A percentile compares a stretch with the other conserved stretches of the same genome.
These are phyloP conservation scores for Mariannaea elegans DNA, from an alignment of 2,329 filamentous ascomycete species.

Conservation along the genomic window DNA sequence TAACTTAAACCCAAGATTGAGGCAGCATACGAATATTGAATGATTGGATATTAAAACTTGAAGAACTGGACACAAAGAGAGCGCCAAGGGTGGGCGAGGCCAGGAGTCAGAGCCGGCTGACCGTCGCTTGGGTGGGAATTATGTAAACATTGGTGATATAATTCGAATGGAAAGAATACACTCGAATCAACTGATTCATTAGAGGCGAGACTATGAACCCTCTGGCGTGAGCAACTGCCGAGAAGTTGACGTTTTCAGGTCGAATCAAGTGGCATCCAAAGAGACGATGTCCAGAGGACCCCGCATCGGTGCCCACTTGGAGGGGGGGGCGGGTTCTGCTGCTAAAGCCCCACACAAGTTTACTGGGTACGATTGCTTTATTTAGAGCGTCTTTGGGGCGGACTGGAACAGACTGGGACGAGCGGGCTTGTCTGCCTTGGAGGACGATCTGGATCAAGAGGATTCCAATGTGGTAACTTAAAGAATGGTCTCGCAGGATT, in stretches of 20 bases:
- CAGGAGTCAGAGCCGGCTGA: neutral
- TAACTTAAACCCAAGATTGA: conserved; percentile 6
- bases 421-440: neutral
- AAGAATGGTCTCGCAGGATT: neutral
- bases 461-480: neutral
- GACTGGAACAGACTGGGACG: neutral
- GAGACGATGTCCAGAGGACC: conserved; percentile 7
- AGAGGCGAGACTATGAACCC: neutral
- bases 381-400: conserved; percentile 5
- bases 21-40: neutral
- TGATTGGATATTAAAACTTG: neutral
- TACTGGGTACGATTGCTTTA: conserved; percentile 11
- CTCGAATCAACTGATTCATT: neutral
- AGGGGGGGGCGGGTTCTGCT: conserved; percentile 5
- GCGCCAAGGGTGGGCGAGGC: too few species aligned
- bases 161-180: too few species aligned
- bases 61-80: neutral
- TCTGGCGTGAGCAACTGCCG: neutral
- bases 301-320: conserved; percentile 8
- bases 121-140: neutral
- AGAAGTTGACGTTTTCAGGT: neutral
- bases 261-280: neutral
- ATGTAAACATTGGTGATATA: too few species aligned
- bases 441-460: neutral
- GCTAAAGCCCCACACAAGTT: conserved; percentile 10